A percentile compares a stretch with the other conserved stretches of the same genome.
phyloP scores from a whole-genome alignment of 2,329 filamentous ascomycete species.

The Fusarium sp. region DNA sequence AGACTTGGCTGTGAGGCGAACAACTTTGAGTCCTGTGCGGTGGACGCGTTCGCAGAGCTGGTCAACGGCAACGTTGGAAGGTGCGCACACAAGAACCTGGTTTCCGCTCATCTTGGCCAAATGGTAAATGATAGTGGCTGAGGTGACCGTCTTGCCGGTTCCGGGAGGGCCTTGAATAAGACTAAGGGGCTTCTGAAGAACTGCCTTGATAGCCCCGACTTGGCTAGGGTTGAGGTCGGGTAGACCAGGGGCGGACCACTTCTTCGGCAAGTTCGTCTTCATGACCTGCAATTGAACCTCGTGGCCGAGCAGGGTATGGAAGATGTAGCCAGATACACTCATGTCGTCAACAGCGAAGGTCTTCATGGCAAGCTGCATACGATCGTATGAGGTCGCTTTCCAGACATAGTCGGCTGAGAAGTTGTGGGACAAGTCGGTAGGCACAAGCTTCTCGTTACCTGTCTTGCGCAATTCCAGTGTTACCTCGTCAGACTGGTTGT shows the following conservation, averaged over 20 bases:
- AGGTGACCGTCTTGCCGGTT: conserved; percentile 98
- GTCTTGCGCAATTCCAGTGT: conserved; percentile 94
- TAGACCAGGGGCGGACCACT: conserved; percentile 94
- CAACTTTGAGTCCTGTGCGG: conserved; percentile 93
- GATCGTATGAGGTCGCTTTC: conserved; percentile 99
- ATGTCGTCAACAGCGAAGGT: conserved; percentile 98
- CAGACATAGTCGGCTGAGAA: conserved; percentile 99
- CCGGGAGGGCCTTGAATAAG: conserved; percentile 97
- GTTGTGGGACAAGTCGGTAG: conserved; percentile 95
- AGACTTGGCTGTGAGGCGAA: conserved; percentile 98
- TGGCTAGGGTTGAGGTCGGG: conserved; percentile 96
- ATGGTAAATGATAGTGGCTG: conserved; percentile 98
- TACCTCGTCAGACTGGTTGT: conserved; percentile 98
- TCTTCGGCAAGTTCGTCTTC: conserved; percentile 95
- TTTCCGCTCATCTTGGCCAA: conserved; percentile 94
- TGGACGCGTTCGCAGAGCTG: conserved; percentile 98
- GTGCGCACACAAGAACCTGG: conserved; percentile 95
- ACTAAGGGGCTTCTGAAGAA: conserved; percentile 91
- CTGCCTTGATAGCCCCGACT: conserved; percentile 95
- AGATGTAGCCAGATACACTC: conserved; percentile 98
- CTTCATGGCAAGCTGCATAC: conserved; percentile 99
- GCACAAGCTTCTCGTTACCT: conserved; percentile 94
- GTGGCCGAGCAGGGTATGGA: conserved; percentile 94
- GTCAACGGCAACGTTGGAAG: conserved; percentile 98
- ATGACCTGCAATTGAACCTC: conserved; percentile 94